A percentile compares a stretch with the other conserved stretches of the same genome.
Evolutionary conservation across 345 rosid species (phyloP).

Genomic region (Gossypium bickii): DNA sequence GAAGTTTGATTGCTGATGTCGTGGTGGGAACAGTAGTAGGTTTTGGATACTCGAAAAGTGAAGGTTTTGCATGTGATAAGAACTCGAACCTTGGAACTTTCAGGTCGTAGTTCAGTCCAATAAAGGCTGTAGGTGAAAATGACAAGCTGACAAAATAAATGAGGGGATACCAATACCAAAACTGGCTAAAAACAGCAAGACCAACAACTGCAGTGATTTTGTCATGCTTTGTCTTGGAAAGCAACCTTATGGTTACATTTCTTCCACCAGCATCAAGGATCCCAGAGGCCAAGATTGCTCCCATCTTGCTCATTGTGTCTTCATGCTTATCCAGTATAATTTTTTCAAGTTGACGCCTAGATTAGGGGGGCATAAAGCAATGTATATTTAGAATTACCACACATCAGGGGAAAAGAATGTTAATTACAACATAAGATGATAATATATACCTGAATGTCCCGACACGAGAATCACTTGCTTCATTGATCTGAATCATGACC

Average conservation of each 20-base stretch:
- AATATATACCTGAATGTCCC: slow-evolving; percentile 76
- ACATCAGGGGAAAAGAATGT: not conserved
- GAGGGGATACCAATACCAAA: slow-evolving; percentile 99
- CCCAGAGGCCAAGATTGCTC: slow-evolving; percentile 96
- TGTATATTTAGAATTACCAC: not conserved
- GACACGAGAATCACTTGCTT: slow-evolving; percentile 96
- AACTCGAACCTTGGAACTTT: slow-evolving; percentile 1
- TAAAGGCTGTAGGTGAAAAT: slow-evolving; percentile 94
- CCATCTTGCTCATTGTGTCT: slow-evolving; percentile 99
- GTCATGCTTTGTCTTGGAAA: slow-evolving; percentile 94
- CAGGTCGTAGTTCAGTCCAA: slow-evolving; percentile 47
- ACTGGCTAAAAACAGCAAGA: slow-evolving; percentile 65
- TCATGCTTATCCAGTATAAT: slow-evolving; percentile 94
- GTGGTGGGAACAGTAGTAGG: slow-evolving; percentile 80
- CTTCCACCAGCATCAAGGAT: slow-evolving; percentile 99
- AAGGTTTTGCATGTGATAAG: slow-evolving; percentile 1
- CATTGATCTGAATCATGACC: slow-evolving; percentile 45
- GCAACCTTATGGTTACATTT: slow-evolving; percentile 88
- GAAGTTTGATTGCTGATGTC: slow-evolving; percentile 36
- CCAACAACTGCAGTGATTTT: slow-evolving; percentile 95
- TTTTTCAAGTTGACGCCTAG: slow-evolving; percentile 89
- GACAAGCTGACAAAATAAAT: slow-evolving; percentile 87
- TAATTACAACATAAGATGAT: not conserved
- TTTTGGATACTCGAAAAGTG: slow-evolving; percentile 24
- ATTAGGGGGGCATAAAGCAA: not conserved